Evolutionary conservation across 768 basidiomycete genomes (phyloP), one percentile per base, ranked within the genome.

Genomic region (Leucocoprinus sp.): DNA sequence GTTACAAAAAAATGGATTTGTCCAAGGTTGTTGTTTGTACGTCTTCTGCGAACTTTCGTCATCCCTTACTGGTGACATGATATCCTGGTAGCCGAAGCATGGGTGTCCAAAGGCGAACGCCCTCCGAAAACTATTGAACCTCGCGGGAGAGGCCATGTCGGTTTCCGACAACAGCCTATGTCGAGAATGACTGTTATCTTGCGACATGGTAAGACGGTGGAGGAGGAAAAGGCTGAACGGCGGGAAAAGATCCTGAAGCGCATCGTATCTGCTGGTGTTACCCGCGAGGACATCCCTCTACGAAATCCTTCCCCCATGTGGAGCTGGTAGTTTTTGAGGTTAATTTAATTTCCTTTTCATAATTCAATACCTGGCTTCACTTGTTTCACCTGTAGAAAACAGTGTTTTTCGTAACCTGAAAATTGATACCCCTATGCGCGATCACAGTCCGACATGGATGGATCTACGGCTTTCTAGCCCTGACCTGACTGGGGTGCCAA

Each of bases 81-180:
- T 11, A 9, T 21, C 31, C 42, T 42, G 36, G n/a, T 29, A 96
- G 93, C 90, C 36, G 84, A 96, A 63, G 78, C 93, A 17, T 99
- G 93, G 95, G 92, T 96, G 12, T 84, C 78, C 37, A 97, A 98
- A 61, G 92, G 85, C 4, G 69, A 70, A 5, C 76, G 72, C 29
- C 64, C 67, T 18, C 66, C 76, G 29, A 80, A 76, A 50, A 77
- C 82, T 43, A 53, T 91, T 15, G 91, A 96, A 54, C 78, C 85
- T 48, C 83, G 80, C 61, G 95, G 90, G 43, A 78, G 93, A 52
- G 87, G 85, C 26, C 82, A 83, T 54, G 70, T 62, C 45, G 95
- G 95, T 43, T 71, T 91, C 48, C 82, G 83, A 40, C 70, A 75
- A 9, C 89, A 88, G 59, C 84, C 80, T 0, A 77, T 80, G 48